A percentile compares a stretch with the other conserved stretches of the same genome.
Conservation (phyloP, 2,329 filamentous ascomycete genomes). For the Claviceps citrina region DNA sequence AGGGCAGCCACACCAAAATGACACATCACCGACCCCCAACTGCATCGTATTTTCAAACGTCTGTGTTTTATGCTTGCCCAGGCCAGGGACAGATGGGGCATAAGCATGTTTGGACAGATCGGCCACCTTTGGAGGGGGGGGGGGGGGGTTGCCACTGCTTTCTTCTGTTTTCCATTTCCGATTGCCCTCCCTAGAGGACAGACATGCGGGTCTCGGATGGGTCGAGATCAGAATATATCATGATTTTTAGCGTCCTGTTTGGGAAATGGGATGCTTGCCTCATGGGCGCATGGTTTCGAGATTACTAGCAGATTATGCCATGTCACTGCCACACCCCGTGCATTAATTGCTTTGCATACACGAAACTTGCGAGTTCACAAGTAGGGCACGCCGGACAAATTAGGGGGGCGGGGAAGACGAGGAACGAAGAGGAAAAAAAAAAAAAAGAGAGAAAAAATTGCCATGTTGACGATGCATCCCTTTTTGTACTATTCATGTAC, state of each 20-base stretch:
- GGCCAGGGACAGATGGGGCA: no score
- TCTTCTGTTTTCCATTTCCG: no score
- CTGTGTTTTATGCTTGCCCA: no score
- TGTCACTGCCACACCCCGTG: neutral
- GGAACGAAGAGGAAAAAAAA: neutral
- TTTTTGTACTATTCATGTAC: slow-evolving; percentile 29
- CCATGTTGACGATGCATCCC: slow-evolving; percentile 23
- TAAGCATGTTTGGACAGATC: no score
- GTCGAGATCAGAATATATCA: no score
- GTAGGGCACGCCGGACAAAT: no score
- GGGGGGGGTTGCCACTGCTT: no score
- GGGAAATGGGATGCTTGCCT: neutral
- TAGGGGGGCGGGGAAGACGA: neutral
- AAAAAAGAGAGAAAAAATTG: no score
- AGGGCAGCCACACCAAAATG: neutral
- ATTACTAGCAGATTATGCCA: neutral
- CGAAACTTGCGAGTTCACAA: neutral
- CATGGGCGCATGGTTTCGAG: neutral
- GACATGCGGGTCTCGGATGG: no score
- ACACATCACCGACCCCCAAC: neutral
- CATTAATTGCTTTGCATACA: neutral
- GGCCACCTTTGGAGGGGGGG: no score
- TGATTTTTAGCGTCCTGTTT: no score
- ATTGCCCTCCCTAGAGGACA: no score
- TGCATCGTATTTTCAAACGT: neutral